Evolutionary conservation across 176 grass and related monocot genomes (phyloP).

Genomic region (Zea luxurians): DNA sequence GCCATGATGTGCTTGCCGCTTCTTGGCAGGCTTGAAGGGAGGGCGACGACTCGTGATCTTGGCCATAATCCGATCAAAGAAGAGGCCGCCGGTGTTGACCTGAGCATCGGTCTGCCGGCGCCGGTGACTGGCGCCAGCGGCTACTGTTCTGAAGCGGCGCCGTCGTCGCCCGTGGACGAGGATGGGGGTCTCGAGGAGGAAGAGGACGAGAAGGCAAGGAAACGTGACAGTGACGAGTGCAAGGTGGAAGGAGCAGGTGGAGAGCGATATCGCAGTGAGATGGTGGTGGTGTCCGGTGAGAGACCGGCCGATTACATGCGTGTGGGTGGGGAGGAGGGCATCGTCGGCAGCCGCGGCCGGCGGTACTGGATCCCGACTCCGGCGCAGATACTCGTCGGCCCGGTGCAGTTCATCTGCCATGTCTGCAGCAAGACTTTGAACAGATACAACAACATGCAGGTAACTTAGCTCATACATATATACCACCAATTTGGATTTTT

Average conservation of each 20-base stretch:
- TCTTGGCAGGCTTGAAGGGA: conserved; percentile 65
- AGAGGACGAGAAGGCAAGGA: not conserved
- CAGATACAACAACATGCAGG: conserved; percentile 98
- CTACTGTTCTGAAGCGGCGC: conserved; percentile 25
- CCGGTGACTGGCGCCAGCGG: too few relatives aligned
- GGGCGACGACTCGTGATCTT: not conserved
- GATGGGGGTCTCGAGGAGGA: not conserved
- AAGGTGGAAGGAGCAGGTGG: conserved; percentile 19
- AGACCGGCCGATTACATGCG: not conserved
- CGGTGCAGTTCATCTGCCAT: conserved; percentile 82
- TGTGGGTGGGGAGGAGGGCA: conserved; percentile 4
- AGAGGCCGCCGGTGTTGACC: conserved; percentile 44
- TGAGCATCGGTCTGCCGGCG: conserved; percentile 62
- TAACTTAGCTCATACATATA: conserved; percentile 12
- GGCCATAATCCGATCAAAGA: conserved; percentile 35
- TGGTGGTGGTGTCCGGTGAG: not conserved
- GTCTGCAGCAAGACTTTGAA: conserved; percentile 94
- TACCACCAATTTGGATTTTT: too few relatives aligned
- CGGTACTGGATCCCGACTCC: conserved; percentile 87
- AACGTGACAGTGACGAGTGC: not conserved
- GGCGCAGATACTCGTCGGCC: conserved; percentile 78
- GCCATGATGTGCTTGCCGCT: conserved; percentile 64
- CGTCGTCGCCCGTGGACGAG: conserved; percentile 1
- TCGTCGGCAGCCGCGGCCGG: conserved; percentile 7
- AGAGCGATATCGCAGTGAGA: not conserved